Conservation (phyloP, 1,284 basidiomycete genomes). For the Cystobasidium slooffiae region DNA sequence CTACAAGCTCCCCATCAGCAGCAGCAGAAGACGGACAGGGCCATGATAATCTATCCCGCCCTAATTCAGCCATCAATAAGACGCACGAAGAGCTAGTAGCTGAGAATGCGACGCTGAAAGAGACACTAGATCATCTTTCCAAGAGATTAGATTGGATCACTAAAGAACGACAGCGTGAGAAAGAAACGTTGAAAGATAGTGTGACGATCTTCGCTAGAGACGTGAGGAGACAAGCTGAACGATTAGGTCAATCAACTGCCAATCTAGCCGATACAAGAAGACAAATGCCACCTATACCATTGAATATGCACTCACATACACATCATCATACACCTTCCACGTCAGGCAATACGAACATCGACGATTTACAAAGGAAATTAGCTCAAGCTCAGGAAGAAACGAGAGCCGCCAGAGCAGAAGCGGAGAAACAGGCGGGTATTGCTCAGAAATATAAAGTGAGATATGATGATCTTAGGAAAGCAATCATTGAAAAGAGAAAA, state of each 20-base stretch:
- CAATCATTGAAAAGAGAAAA: conserved; percentile 38
- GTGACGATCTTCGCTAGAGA: conserved; percentile 39
- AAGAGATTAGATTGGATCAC: conserved; percentile 31
- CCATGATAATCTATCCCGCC: background rate
- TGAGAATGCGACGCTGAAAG: conserved; percentile 40
- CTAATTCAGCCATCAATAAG: conserved; percentile 15
- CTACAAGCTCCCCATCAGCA: background rate
- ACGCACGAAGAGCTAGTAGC: conserved; percentile 42
- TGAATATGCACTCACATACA: background rate
- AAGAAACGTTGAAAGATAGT: conserved; percentile 31
- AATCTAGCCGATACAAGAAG: conserved; percentile 25
- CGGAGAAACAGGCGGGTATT: conserved; percentile 6
- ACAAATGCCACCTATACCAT: conserved; percentile 15
- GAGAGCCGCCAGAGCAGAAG: background rate
- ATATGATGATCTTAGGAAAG: conserved; percentile 41
- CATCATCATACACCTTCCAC: background rate
- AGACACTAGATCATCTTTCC: conserved; percentile 28
- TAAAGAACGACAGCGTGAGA: conserved; percentile 34
- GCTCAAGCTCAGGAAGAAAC: conserved; percentile 13
- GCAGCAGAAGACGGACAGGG: background rate
- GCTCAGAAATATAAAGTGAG: conserved; percentile 28
- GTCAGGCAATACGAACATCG: background rate
- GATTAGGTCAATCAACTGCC: conserved; percentile 33
- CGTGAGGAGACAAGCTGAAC: conserved; percentile 39
- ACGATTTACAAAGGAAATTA: conserved; percentile 12